Base-by-base conservation (phyloP, 352 stramenopile species). In the Ophiocytium majus region DNA sequence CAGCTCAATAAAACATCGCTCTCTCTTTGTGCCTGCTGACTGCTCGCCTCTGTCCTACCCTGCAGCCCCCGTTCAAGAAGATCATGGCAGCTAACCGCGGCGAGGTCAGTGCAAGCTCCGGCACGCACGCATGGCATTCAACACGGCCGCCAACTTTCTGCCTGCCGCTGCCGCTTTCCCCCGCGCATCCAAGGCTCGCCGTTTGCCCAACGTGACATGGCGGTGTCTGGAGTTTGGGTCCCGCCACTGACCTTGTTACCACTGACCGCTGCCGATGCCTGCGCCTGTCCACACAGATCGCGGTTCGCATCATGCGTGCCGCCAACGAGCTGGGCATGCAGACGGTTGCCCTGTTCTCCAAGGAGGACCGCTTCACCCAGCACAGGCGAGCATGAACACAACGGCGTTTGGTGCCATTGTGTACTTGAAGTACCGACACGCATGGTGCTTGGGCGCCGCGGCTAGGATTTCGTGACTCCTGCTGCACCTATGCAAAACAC, bases 81-180 rank as follows among this genome's bases (percentile, higher is more conserved):
- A 89, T 99, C 71, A 93, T 99, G 92, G 95, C 95, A 9, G 96
- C 96, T 43, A 99, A 99, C 92, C 95, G 97, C 37, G 97, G 97
- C 43, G 97, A 99, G 75, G 75, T 81, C 5, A 81, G 75, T 57
- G 5, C 5, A 57, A 57, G 5, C 43, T 14, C 14, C 43, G 5
- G 43, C 43, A 14, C 43, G 5, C 5, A 5, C 5, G 5, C 43
- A 57, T 5, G 43, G 5, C 5, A 5, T 14, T 57, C 5, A 14
- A 5, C 43, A 57, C 43, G 14, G 5, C 43, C 5, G 5, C 43
- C 5, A 5, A 57, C 43, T 5, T 57, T 5, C 14, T 57, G 43
- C 43, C 43, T 57, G 43, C 43, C 43, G 43, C 43, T 57, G 5
- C 5, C 43, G 43, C 43, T 14, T 57, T 5, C 43, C 14, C 14